Conservation (phyloP, 768 basidiomycete species). For the Serendipita vermifera region DNA sequence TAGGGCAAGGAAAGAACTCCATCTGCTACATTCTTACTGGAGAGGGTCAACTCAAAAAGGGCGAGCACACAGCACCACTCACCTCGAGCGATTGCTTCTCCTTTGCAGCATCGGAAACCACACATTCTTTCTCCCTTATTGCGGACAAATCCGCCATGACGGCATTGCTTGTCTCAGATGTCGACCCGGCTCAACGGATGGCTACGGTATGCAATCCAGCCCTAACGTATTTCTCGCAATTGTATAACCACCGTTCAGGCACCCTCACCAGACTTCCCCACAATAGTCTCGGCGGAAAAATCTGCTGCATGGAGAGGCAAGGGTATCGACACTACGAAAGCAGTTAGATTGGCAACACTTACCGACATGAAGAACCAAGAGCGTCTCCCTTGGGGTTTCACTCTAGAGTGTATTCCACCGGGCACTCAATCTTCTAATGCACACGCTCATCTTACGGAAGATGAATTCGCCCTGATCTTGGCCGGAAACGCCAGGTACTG, state of each 20-base stretch:
- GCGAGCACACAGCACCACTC: background rate
- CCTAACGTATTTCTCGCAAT: background rate
- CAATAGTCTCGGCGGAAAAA: background rate
- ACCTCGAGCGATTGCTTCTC: background rate
- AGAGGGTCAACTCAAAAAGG: background rate
- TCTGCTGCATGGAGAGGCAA: background rate
- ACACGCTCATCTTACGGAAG: background rate
- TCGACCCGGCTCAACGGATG: background rate
- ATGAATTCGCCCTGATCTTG: background rate
- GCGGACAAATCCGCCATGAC: background rate
- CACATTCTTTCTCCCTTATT: background rate
- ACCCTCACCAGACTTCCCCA: background rate
- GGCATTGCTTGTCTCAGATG: background rate
- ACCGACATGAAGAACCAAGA: background rate
- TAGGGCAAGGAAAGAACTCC: background rate
- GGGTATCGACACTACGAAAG: background rate
- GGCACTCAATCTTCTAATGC: background rate
- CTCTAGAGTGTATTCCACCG: background rate
- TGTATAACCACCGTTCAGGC: background rate
- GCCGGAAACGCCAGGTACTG: background rate
- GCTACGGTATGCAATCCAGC: background rate
- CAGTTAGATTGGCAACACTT: background rate
- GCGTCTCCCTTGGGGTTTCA: background rate
- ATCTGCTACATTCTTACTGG: background rate
- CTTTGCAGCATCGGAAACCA: background rate